These are phyloP conservation scores for Colletotrichum lini DNA, from an alignment of 2,329 filamentous ascomycete genomes.

Conservation along the genomic window DNA sequence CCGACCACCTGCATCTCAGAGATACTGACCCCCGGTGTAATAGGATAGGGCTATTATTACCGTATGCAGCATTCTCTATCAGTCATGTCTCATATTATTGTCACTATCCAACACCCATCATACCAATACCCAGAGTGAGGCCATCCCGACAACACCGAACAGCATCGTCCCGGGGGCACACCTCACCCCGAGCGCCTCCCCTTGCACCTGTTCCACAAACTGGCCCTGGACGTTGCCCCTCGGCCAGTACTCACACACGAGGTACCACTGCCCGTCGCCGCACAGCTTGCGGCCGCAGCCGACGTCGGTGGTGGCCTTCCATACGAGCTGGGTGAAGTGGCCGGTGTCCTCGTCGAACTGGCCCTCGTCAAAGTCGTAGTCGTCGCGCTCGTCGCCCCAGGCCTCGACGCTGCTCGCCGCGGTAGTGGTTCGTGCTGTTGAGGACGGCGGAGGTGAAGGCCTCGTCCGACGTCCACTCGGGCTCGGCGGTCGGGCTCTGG, in stretches of 20 bases:
- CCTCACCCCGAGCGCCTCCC: conserved; percentile 5
- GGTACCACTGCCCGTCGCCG: conserved; percentile 67
- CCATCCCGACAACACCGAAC: not conserved
- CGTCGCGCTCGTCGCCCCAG: conserved; percentile 74
- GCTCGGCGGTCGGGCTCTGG: conserved; percentile 45
- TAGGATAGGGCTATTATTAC: too few species aligned
- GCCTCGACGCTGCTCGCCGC: conserved; percentile 70
- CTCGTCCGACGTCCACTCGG: conserved; percentile 52
- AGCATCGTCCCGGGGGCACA: not conserved
- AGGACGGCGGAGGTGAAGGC: conserved; percentile 70
- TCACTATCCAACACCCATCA: not conserved
- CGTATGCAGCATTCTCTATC: not conserved
- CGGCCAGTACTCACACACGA: conserved; percentile 80
- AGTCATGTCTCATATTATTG: not conserved
- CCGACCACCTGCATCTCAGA: not conserved
- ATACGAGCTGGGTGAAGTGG: conserved; percentile 82
- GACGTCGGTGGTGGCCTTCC: conserved; percentile 73
- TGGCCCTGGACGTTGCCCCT: conserved; percentile 73
- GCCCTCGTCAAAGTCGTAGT: conserved; percentile 71
- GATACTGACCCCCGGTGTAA: not conserved
- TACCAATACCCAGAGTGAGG: not conserved
- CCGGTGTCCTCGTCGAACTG: conserved; percentile 74
- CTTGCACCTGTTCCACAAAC: conserved; percentile 55
- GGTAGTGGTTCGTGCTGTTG: conserved; percentile 77
- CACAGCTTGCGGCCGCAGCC: conserved; percentile 62